Evolutionary conservation across 805 yeast genomes (phyloP).

Genomic region (Torulaspora microellipsoides): DNA sequence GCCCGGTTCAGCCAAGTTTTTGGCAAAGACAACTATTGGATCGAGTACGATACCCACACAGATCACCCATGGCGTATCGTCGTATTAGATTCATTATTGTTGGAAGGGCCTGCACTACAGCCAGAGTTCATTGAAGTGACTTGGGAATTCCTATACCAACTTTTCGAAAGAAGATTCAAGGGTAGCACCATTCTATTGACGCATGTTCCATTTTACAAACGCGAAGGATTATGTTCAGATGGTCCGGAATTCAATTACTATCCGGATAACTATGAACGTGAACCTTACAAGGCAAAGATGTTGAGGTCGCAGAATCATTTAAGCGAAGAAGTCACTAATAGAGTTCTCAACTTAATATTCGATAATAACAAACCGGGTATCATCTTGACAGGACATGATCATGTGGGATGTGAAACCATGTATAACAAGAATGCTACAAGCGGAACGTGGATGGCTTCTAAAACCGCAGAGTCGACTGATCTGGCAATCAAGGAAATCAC

Average conservation of each 20-base stretch:
- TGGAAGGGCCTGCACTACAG: constrained; percentile 89
- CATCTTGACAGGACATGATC: constrained; percentile 92
- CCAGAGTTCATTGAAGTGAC: constrained; percentile 62
- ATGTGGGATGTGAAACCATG: constrained; percentile 80
- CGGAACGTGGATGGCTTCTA: constrained; percentile 58
- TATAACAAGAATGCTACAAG: constrained; percentile 45
- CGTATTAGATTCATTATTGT: constrained; percentile 73
- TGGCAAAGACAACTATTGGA: constrained; percentile 83
- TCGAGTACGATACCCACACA: constrained; percentile 59
- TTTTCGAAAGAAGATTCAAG: constrained; percentile 50
- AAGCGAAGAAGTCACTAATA: constrained; percentile 58
- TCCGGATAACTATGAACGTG: constrained; percentile 47
- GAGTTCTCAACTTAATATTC: constrained; percentile 68
- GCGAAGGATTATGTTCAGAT: constrained; percentile 78
- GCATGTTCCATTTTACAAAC: constrained; percentile 85
- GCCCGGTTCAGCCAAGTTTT: constrained; percentile 67
- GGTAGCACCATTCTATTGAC: constrained; percentile 83
- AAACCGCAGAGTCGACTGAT: constrained; percentile 30
- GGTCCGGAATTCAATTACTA: constrained; percentile 72
- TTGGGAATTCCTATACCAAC: constrained; percentile 64
- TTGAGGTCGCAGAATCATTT: constrained; percentile 85
- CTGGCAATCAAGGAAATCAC: constrained; percentile 64
- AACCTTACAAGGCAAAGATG: constrained; percentile 64
- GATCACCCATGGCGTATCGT: constrained; percentile 82
- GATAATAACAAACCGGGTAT: constrained; percentile 66